phyloP scores from a whole-genome alignment of 2,329 filamentous ascomycete genomes.

The Botrytis sinoallii region DNA sequence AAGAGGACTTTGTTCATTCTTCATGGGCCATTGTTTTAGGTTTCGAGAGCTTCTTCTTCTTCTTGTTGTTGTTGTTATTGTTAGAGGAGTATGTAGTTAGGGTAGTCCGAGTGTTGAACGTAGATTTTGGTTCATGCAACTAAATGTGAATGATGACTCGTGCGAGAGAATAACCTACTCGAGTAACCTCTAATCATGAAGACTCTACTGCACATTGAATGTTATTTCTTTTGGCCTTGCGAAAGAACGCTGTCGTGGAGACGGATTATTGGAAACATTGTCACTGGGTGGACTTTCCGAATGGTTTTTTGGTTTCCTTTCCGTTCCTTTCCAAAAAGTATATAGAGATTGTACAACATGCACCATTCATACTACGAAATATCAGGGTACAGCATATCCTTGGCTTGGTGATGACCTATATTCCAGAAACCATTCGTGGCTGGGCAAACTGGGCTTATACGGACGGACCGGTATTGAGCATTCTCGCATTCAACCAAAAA shows the following conservation, averaged over 20 bases:
- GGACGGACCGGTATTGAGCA: background rate
- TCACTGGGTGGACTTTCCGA: background rate
- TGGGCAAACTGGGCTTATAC: slow-evolving; percentile 1
- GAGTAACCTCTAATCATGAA: too few species aligned
- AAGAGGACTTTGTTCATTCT: background rate
- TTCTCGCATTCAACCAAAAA: background rate
- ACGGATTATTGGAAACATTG: background rate
- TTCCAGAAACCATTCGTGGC: slow-evolving; percentile 12
- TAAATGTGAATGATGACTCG: background rate
- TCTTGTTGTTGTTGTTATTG: background rate
- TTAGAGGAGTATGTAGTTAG: background rate
- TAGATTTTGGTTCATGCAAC: background rate
- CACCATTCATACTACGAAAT: background rate
- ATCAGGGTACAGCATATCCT: background rate
- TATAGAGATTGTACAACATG: background rate
- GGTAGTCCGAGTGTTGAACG: background rate
- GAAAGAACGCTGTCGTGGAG: background rate
- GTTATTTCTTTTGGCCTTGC: background rate
- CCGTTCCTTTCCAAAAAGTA: too few species aligned
- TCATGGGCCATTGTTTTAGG: background rate
- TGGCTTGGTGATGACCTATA: background rate
- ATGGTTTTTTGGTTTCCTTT: background rate
- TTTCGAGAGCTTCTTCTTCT: background rate
- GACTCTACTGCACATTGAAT: background rate
- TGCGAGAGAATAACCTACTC: background rate